Evolutionary conservation across 1,139 yeast genomes (phyloP).

Genomic region (Sugiyamaella japonica): DNA sequence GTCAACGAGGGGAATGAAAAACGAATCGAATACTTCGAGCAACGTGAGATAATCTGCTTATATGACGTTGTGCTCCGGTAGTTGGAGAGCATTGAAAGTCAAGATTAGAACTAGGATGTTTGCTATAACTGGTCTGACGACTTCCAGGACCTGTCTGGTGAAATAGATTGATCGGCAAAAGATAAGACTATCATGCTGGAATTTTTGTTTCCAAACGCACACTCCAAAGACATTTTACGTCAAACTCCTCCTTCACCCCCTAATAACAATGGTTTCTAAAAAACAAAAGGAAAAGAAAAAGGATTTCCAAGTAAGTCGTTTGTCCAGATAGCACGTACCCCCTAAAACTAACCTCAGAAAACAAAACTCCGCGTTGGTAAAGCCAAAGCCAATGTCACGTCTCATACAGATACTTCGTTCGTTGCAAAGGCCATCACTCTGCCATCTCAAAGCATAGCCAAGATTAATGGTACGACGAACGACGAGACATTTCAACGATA

Average conservation of each 20-base stretch:
- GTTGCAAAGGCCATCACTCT: slow-evolving; percentile 53
- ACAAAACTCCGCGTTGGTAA: slow-evolving; percentile 89
- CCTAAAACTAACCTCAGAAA: slow-evolving; percentile 45
- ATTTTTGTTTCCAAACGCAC: no score
- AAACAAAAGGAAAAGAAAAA: slow-evolving; percentile 69
- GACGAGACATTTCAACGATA: slow-evolving; percentile 40
- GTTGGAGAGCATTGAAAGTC: no score
- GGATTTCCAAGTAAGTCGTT: slow-evolving; percentile 54
- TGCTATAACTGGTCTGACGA: no score
- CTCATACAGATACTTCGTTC: slow-evolving; percentile 83
- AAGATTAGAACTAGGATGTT: no score
- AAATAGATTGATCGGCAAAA: slow-evolving; percentile 4
- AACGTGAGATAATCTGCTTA: no score
- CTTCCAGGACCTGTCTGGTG: no score
- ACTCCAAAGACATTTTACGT: no score
- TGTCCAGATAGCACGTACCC: neutral
- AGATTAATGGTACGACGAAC: slow-evolving; percentile 22
- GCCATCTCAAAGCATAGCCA: slow-evolving; percentile 37
- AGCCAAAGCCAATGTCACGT: slow-evolving; percentile 64
- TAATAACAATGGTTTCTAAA: slow-evolving; percentile 33
- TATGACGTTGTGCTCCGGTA: no score
- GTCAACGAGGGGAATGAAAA: no score
- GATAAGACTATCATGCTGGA: neutral
- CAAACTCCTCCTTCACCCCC: no score
- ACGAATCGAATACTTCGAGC: no score